Percentiles rank a stretch among this genome's conserved stretches.
phyloP scores from a whole-genome alignment of 352 stramenopile genomes.

The Phytopythium oedochilum region DNA sequence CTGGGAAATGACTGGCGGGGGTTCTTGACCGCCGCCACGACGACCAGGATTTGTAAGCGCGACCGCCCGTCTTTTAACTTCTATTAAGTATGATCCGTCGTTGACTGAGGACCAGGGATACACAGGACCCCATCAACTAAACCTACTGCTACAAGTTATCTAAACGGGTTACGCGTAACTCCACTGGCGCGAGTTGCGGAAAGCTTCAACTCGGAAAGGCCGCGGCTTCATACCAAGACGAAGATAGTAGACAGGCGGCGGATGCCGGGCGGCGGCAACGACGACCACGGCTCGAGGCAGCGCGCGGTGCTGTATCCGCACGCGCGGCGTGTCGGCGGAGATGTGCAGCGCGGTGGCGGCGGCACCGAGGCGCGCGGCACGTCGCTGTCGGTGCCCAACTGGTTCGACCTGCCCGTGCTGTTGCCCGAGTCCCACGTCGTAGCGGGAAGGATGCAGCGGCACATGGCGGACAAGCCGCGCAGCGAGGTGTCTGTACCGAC shows the following conservation, averaged over 20 bases:
- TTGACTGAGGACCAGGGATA: not conserved
- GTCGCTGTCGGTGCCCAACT: constrained; percentile 30
- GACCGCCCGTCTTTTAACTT: constrained; percentile 19
- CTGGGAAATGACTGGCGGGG: constrained; percentile 47
- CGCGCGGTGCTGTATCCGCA: constrained; percentile 32
- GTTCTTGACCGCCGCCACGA: constrained; percentile 2
- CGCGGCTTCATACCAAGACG: too few relatives aligned
- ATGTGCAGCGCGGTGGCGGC: not conserved
- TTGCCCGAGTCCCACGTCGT: constrained; percentile 36
- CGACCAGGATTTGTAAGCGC: constrained; percentile 17
- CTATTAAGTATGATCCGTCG: constrained; percentile 17
- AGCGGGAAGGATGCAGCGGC: constrained; percentile 34
- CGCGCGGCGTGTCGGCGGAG: not conserved
- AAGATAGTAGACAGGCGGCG: not conserved
- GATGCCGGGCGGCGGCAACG: not conserved
- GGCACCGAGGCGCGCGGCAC: not conserved
- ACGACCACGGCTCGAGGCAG: constrained; percentile 9
- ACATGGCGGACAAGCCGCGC: not conserved
- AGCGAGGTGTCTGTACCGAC: not conserved
- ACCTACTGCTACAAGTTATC: too few relatives aligned
- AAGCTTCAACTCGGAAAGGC: constrained; percentile 4
- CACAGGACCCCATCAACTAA: too few relatives aligned
- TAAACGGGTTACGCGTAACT: too few relatives aligned
- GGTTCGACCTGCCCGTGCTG: constrained; percentile 65
- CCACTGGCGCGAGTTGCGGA: too few relatives aligned